Base-by-base conservation (phyloP, 2,329 filamentous ascomycete species). In the Aspergillus calidoustus region DNA sequence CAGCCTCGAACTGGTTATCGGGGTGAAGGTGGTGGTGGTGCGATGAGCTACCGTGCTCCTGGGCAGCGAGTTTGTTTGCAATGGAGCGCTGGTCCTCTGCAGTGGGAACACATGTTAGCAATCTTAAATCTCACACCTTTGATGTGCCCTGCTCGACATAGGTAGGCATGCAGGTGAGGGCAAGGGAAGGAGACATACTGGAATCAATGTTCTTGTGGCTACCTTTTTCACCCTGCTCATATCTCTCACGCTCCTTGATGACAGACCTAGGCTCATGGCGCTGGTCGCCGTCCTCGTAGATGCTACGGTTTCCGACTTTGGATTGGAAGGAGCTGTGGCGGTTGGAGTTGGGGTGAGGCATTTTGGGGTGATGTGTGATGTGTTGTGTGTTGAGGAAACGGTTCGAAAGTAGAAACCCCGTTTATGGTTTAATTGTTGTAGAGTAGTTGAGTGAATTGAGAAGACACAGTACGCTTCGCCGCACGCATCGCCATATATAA, bases 241-340 rank as follows among this genome's bases (percentile, higher is more conserved):
- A 95, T 63, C 87, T 83, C 55, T 85, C 80, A 22, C 83, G 80
- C 71, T 86, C 81, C 49, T 78, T 72, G 56, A 81, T 66, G 64
- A 84, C 80, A 2, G 84, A 82, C 62, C 84, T 74, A 64, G 86
- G 84, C 64, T 79, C 74, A 75, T 87, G 92, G 70, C 86, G 85
- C 83, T 95, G 91, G 79, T 95, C 91, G 61, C 88, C 89, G 60
- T 84, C 88, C 80, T 93, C 90, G 80, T 95, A 93, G 74, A 92
- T 79, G 63, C 78, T 75, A 65, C 79, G 71, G 75, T 81, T 83
- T 68, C 91, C 91, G 73, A 94, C 90, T 73, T 82, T 89, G 61
- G 89, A 91, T 59, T 76, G 79, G 70, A 80, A 80, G 69, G 80
- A 81, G 30, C 64, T 61, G 65, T 30, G 23, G 30, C n/a, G n/a